phyloP scores from a whole-genome alignment of 805 yeast species.

The Priceomyces melissophilus region DNA sequence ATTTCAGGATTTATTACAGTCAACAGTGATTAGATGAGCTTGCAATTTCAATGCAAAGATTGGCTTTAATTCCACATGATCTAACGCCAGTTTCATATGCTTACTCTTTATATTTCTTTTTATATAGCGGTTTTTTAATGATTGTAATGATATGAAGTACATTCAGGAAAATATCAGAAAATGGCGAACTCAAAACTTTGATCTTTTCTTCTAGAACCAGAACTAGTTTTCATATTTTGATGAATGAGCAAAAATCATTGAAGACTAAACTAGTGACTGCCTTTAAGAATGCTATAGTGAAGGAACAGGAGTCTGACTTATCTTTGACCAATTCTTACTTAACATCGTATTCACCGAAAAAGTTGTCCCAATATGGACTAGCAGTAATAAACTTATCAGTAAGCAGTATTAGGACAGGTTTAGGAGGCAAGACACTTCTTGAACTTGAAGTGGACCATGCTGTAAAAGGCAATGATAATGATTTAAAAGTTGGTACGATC shows the following conservation, averaged over 20 bases:
- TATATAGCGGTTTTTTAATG: no score
- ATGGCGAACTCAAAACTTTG: no score
- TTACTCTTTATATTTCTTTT: no score
- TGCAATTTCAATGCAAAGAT: no score
- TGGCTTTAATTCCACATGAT: no score
- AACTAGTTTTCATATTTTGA: background rate
- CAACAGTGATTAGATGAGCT: no score
- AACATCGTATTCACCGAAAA: conserved; percentile 49
- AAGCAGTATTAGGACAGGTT: conserved; percentile 65
- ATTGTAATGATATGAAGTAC: no score
- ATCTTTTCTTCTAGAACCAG: no score
- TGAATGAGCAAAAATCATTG: background rate
- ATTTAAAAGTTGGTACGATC: conserved; percentile 48
- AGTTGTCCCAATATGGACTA: conserved; percentile 65
- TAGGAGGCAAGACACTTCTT: conserved; percentile 70
- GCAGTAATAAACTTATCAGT: conserved; percentile 68
- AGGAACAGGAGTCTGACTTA: conserved; percentile 37
- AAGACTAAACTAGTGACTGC: conserved; percentile 5
- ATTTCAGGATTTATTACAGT: no score
- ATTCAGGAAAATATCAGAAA: no score
- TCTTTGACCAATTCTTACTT: conserved; percentile 31
- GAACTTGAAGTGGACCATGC: conserved; percentile 61
- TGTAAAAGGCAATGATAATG: conserved; percentile 25
- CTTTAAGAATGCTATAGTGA: conserved; percentile 30
- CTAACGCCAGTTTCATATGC: no score